These are phyloP conservation scores for Aureobasidium melanogenum DNA, from an alignment of 2,329 filamentous ascomycete species.

Conservation along the genomic window DNA sequence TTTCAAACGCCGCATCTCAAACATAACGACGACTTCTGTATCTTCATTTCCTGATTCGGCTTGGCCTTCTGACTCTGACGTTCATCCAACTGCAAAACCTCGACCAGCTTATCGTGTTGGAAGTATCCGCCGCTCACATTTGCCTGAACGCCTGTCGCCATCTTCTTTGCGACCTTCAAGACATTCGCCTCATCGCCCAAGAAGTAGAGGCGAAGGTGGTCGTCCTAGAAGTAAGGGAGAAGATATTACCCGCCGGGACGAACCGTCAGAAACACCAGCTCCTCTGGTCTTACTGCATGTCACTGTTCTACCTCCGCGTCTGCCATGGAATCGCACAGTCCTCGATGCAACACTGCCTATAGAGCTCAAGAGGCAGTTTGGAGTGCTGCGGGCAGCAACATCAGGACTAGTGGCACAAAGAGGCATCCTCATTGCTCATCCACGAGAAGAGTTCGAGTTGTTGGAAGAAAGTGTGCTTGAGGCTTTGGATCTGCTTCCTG, in stretches of 20 bases:
- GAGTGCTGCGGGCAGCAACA: conserved; percentile 57
- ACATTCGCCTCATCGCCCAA: neutral
- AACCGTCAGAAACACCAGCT: neutral
- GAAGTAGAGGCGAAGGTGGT: conserved; percentile 1
- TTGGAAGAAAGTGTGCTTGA: conserved; percentile 71
- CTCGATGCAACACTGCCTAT: conserved; percentile 45
- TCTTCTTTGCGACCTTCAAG: conserved; percentile 26
- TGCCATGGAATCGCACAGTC: conserved; percentile 49
- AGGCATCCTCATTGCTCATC: conserved; percentile 66
- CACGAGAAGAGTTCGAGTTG: conserved; percentile 69
- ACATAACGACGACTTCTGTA: conserved; percentile 22
- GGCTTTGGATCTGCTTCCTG: conserved; percentile 56
- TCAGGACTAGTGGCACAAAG: conserved; percentile 66
- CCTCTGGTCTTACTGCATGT: conserved; percentile 72
- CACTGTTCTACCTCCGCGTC: conserved; percentile 61
- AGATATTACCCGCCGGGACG: neutral
- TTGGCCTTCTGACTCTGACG: conserved; percentile 19
- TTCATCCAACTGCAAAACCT: conserved; percentile 41
- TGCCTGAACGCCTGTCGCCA: conserved; percentile 18
- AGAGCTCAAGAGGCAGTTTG: conserved; percentile 43
- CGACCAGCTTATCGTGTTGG: conserved; percentile 17
- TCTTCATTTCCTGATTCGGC: conserved; percentile 25
- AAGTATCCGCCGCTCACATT: conserved; percentile 37
- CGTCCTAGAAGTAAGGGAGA: neutral
- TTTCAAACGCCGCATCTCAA: conserved; percentile 18